Evolutionary conservation across 768 basidiomycete species (phyloP), one percentile per base, ranked within the genome.

Genomic region (Lentinula raphanica): DNA sequence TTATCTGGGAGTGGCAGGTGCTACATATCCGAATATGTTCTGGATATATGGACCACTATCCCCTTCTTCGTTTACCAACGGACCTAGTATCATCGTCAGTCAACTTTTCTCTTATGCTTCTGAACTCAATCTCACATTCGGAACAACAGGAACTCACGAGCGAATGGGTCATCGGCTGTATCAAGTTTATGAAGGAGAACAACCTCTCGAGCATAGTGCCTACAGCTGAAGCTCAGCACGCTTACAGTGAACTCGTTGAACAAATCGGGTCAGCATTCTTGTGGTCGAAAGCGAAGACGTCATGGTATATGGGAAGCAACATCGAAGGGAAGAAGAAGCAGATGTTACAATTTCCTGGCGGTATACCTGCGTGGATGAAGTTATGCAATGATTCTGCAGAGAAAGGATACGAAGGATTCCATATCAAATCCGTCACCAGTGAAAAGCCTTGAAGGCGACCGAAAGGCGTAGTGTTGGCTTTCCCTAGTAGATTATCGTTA

Each of bases 101-200:
- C 8, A 3, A 17, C 17, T 29, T 32, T 19, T 31, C 23, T 27
- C 19, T 31, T 38, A 7, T 25, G 13, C 29, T 15, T n/a, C n/a
- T n/a, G n/a, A n/a, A 39, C n/a, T 39, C 15, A 39, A 39, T 39
- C n/a, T 57, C 21, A n/a, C 17, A 17, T 17, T 13, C 23, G 17
- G 21, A 21, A 45, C 25, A 21, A 36, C 45, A 69, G 68, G 67
- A 69, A 60, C 36, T 66, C 13, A 65, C 66, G 59, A 58, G 65
- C 21, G 60, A 64, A 40, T 69, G 68, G 68, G 63, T 69, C 38
- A 39, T 64, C 38, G 45, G 66, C 42, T 68, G 60, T 31, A 56
- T 68, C n/a, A 54, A 44, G 21, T 23, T 60, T 45, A 63, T 63
- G 58, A 61, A 61, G 23, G 23, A 63, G 12, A 59, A 62, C 19